Evolutionary conservation across 108 stramenopile genomes (phyloP).

Genomic region (Fragilariopsis cylindrus): DNA sequence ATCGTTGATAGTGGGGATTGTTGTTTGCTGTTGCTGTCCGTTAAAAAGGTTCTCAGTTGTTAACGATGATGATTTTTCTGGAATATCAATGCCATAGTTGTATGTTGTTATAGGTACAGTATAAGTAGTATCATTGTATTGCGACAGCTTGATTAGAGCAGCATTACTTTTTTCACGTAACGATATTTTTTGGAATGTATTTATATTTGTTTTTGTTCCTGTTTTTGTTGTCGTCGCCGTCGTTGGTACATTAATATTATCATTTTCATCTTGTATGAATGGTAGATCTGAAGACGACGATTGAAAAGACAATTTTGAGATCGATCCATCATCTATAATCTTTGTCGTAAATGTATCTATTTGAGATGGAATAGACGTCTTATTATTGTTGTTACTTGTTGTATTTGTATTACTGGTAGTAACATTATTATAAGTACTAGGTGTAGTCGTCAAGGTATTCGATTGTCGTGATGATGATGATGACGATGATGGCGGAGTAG

Average conservation of each 20-base stretch:
- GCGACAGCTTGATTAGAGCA: neutral
- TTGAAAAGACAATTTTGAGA: neutral
- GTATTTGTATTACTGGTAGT: neutral
- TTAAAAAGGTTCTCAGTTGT: neutral
- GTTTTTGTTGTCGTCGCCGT: neutral
- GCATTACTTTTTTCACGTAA: neutral
- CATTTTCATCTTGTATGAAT: neutral
- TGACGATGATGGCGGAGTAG: neutral
- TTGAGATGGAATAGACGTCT: neutral
- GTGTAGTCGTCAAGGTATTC: neutral
- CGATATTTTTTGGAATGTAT: neutral
- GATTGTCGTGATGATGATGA: no score
- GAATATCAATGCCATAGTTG: neutral
- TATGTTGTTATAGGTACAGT: neutral
- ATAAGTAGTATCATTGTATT: neutral
- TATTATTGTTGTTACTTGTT: neutral
- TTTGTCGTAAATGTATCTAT: neutral
- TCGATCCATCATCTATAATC: conserved; percentile 3
- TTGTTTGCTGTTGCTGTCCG: neutral
- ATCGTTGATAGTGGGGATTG: neutral
- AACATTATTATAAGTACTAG: neutral
- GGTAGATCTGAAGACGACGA: neutral
- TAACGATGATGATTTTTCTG: neutral
- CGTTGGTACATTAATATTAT: neutral
- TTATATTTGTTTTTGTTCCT: neutral